Evolutionary conservation across 2,329 filamentous ascomycete genomes (phyloP).

Genomic region (Epichloe gansuensis): DNA sequence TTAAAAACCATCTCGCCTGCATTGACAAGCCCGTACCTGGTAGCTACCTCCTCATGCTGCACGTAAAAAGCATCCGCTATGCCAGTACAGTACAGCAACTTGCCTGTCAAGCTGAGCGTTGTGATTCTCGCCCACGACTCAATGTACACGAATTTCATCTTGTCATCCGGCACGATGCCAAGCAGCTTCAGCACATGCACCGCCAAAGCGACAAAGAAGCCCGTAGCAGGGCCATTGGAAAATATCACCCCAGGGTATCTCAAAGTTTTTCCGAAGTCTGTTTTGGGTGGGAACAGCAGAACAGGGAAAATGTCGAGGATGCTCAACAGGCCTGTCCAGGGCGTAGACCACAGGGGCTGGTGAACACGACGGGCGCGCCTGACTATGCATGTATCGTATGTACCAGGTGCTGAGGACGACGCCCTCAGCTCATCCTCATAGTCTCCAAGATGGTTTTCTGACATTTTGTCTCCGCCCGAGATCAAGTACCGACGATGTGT

Average conservation of each 20-base stretch:
- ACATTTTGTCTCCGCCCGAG: conserved; percentile 59
- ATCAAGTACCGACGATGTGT: conserved; percentile 72
- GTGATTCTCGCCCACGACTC: conserved; percentile 86
- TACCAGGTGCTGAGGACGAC: conserved; percentile 24
- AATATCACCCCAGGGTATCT: conserved; percentile 61
- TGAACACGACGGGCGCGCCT: conserved; percentile 70
- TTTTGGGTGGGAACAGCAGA: conserved; percentile 28
- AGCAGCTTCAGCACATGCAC: conserved; percentile 36
- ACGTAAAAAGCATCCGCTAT: conserved; percentile 71
- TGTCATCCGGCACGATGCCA: conserved; percentile 31
- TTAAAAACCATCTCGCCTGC: conserved; percentile 29
- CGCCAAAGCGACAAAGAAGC: conserved; percentile 55
- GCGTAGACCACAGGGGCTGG: conserved; percentile 63
- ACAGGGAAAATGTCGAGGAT: conserved; percentile 48
- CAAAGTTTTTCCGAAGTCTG: conserved; percentile 11
- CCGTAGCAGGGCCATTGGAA: conserved; percentile 81
- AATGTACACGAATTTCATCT: conserved; percentile 68
- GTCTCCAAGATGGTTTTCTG: conserved; percentile 52
- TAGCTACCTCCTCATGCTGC: conserved; percentile 59
- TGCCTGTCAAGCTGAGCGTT: conserved; percentile 72
- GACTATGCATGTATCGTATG: conserved; percentile 54
- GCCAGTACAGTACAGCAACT: conserved; percentile 48
- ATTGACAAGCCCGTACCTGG: conserved; percentile 26
- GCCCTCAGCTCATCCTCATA: conserved; percentile 24
- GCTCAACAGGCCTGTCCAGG: conserved; percentile 53